Conservation (phyloP, 1,284 basidiomycete genomes). For the Cronartium quercuum region DNA sequence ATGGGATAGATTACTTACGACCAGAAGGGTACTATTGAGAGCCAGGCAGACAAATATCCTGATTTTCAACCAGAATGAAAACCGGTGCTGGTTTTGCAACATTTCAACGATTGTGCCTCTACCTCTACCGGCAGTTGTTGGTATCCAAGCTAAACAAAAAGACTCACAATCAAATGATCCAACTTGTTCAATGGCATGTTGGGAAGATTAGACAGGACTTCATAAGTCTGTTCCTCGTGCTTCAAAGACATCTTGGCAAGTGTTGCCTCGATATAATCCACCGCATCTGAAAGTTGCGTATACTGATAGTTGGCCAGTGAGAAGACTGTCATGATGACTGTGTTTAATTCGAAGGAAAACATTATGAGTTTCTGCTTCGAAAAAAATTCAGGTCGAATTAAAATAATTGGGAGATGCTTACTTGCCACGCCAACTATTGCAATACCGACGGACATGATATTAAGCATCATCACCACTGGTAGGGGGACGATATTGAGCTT, state of each 20-base stretch:
- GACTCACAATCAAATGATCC: conserved; percentile 18
- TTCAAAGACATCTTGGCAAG: conserved; percentile 1
- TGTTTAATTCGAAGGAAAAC: not conserved
- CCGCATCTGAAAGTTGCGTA: conserved; percentile 14
- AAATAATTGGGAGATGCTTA: not conserved
- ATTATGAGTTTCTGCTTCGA: not conserved
- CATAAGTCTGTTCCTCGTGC: not conserved
- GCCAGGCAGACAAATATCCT: conserved; percentile 29
- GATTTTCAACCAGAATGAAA: conserved; percentile 34
- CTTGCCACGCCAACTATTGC: conserved; percentile 35
- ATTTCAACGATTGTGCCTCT: not conserved
- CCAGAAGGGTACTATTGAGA: conserved; percentile 31
- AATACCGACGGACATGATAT: conserved; percentile 24
- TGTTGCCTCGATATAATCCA: conserved; percentile 17
- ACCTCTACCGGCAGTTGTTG: not conserved
- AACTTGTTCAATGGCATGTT: conserved; percentile 17
- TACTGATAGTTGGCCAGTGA: conserved; percentile 23
- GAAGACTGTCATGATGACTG: conserved; percentile 29
- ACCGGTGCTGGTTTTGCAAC: conserved; percentile 5
- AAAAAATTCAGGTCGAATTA: not conserved
- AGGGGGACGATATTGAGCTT: conserved; percentile 32
- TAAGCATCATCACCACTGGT: conserved; percentile 27
- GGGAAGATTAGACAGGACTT: conserved; percentile 19
- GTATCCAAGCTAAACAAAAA: not conserved
- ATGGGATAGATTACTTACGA: conserved; percentile 2